Percentiles rank a stretch among this genome's conserved stretches.
Conservation (phyloP, 495 filamentous ascomycete genomes). For the Alectoria sarmentosa region DNA sequence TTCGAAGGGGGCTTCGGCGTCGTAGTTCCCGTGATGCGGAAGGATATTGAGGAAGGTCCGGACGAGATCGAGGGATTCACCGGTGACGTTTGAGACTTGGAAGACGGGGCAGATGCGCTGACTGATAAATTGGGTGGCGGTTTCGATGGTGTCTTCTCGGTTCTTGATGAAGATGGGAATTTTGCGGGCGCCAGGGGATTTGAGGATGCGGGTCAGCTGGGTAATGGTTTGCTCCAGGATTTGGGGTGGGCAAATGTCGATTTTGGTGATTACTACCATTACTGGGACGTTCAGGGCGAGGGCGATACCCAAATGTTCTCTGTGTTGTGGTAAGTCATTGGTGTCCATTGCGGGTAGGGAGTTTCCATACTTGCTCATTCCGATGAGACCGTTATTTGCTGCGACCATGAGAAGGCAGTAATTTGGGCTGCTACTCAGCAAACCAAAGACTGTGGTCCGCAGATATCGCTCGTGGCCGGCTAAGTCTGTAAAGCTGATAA, state of each 20-base stretch:
- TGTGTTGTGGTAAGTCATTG: constrained; percentile 19
- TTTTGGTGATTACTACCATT: constrained; percentile 98
- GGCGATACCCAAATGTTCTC: constrained; percentile 91
- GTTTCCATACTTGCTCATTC: constrained; percentile 71
- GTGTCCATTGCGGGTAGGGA: not conserved
- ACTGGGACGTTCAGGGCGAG: constrained; percentile 93
- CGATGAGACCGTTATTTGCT: constrained; percentile 93
- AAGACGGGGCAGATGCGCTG: constrained; percentile 96
- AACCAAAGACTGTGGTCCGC: constrained; percentile 91
- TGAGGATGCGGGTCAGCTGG: constrained; percentile 87
- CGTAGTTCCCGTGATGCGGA: constrained; percentile 90
- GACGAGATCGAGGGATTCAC: constrained; percentile 71
- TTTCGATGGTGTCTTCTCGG: constrained; percentile 85
- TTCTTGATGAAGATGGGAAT: constrained; percentile 97
- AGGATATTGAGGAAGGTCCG: constrained; percentile 92
- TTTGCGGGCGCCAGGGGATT: constrained; percentile 87
- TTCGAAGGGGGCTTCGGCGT: constrained; percentile 81
- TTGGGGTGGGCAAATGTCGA: constrained; percentile 95
- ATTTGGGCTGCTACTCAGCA: constrained; percentile 91
- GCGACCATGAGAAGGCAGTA: constrained; percentile 98
- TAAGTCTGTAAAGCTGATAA: constrained; percentile 93
- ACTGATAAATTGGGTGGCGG: constrained; percentile 91
- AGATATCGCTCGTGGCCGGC: constrained; percentile 95
- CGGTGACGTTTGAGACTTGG: constrained; percentile 96
- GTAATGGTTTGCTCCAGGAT: constrained; percentile 89